Conservation (phyloP, 2,329 filamentous ascomycete genomes). For the Penicillium hordei region DNA sequence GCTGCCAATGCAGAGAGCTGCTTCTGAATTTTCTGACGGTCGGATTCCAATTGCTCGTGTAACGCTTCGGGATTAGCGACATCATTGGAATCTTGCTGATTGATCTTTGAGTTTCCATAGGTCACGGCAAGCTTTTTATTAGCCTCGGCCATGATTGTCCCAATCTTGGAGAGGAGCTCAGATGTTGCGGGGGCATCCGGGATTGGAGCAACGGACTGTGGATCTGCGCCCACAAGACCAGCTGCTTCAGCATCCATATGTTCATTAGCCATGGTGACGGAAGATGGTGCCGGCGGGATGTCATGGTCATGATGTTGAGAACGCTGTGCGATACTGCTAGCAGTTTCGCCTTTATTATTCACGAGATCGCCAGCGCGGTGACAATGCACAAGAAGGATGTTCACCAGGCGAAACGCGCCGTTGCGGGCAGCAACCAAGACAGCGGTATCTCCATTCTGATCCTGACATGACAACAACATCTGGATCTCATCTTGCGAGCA, state of each 20-base stretch:
- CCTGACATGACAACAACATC: conserved; percentile 74
- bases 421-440: conserved; percentile 86
- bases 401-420: conserved; percentile 73
- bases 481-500: conserved; percentile 75
- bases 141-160: conserved; percentile 68
- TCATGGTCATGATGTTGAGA: conserved; percentile 68
- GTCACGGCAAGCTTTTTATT: conserved; percentile 64
- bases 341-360: conserved; percentile 78
- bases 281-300: conserved; percentile 69
- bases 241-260: conserved; percentile 32
- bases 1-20: conserved; percentile 38
- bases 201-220: conserved; percentile 30
- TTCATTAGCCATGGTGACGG: conserved; percentile 48
- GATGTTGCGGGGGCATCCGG: conserved; percentile 61
- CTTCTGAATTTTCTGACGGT: conserved; percentile 45
- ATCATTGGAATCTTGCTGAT: conserved; percentile 52
- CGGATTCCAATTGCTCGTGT: conserved; percentile 44
- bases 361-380: conserved; percentile 74
- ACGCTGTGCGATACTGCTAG: conserved; percentile 76
- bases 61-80: conserved; percentile 44
- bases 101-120: conserved; percentile 63
- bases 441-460: conserved; percentile 86
- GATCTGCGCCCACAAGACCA: conserved; percentile 31
- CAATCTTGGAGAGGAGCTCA: conserved; percentile 67
- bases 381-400: conserved; percentile 69